Percentiles rank a stretch among this genome's conserved stretches.
Conservation (phyloP, 805 yeast species). For the Saccharomycopsis sp. region DNA sequence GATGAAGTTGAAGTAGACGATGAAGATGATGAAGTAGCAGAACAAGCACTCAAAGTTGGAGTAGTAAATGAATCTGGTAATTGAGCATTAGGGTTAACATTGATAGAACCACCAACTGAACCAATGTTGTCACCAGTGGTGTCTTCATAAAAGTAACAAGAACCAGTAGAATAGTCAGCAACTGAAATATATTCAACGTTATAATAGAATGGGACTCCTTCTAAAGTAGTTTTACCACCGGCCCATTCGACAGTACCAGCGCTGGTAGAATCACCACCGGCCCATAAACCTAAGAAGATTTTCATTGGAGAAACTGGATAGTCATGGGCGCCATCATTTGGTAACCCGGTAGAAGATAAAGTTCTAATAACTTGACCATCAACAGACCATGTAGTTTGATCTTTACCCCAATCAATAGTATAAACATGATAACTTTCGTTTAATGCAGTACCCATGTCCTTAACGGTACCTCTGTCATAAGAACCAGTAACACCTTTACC, state of each 20-base stretch:
- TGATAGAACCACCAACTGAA: slow-evolving; percentile 25
- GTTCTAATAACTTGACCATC: slow-evolving; percentile 57
- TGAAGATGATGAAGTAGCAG: slow-evolving; percentile 6
- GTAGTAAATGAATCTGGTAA: slow-evolving; percentile 23
- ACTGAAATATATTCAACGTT: slow-evolving; percentile 41
- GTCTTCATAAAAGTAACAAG: slow-evolving; percentile 39
- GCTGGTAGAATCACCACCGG: slow-evolving; percentile 40
- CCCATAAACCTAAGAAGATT: slow-evolving; percentile 37
- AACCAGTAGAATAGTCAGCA: slow-evolving; percentile 46
- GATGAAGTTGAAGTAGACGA: slow-evolving; percentile 22
- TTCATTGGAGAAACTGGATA: slow-evolving; percentile 70
- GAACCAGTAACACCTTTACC: slow-evolving; percentile 53
- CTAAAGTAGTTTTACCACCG: slow-evolving; percentile 52
- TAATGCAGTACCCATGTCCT: slow-evolving; percentile 34
- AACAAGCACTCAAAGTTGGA: slow-evolving; percentile 21
- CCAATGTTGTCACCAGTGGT: slow-evolving; percentile 37
- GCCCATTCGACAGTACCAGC: slow-evolving; percentile 69
- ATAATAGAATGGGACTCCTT: slow-evolving; percentile 44
- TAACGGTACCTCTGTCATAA: slow-evolving; percentile 52
- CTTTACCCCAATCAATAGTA: slow-evolving; percentile 59
- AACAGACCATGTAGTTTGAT: slow-evolving; percentile 46
- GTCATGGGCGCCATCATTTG: slow-evolving; percentile 34
- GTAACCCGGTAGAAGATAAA: slow-evolving; percentile 35
- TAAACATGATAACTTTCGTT: slow-evolving; percentile 44
- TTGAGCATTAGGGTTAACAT: slow-evolving; percentile 15